Conservation (phyloP, 257 asterid genomes). For the Capsicum pubescens region DNA sequence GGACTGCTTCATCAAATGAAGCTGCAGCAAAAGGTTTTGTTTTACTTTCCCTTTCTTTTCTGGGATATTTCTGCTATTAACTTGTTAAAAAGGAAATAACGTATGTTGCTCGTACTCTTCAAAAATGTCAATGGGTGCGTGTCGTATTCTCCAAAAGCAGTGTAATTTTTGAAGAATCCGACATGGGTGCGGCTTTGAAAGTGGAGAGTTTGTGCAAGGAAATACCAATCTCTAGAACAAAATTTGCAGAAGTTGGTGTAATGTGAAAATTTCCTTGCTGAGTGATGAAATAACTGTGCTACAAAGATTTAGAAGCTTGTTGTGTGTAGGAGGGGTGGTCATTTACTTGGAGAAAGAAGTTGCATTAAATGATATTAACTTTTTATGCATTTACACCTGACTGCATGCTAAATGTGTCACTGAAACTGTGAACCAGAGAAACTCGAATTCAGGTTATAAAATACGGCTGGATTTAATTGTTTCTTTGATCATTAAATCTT, state of each 20-base stretch:
- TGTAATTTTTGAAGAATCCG: too few species aligned
- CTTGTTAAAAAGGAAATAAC: constrained; percentile 3
- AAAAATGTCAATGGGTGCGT: too few species aligned
- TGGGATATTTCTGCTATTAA: constrained; percentile 17
- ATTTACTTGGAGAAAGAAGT: constrained; percentile 10
- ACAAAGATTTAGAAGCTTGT: neutral
- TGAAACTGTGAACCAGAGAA: neutral
- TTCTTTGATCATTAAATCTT: constrained; percentile 4
- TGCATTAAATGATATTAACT: neutral
- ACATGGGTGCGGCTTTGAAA: too few species aligned
- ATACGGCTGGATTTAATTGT: neutral
- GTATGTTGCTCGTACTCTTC: too few species aligned
- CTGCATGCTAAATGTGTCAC: neutral
- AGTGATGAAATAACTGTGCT: neutral
- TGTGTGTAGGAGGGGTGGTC: neutral
- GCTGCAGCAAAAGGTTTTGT: constrained; percentile 50
- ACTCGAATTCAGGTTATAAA: neutral
- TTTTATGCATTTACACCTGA: neutral
- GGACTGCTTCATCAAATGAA: constrained; percentile 43
- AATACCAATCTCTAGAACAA: neutral
- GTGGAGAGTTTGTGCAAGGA: too few species aligned
- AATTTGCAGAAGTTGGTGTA: neutral
- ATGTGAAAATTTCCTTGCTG: neutral
- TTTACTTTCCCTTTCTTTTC: constrained; percentile 21
- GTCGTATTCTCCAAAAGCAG: too few species aligned